Evolutionary conservation across 106 monocot genomes (phyloP).

Genomic region (Gastrodia elata): DNA sequence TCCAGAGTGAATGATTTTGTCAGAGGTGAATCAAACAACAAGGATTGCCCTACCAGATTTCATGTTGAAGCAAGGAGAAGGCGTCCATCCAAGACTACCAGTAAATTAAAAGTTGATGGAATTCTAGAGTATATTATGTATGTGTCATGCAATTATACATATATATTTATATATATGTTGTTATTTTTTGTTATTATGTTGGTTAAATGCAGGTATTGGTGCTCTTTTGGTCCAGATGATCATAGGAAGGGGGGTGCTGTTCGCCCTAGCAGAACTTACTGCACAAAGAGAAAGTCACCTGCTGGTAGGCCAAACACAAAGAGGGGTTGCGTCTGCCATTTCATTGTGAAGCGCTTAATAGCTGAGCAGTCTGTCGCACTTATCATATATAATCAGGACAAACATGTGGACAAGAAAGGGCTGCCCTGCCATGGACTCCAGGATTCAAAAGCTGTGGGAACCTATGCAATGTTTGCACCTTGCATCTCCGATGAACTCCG

Average conservation of each 20-base stretch:
- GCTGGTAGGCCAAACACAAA: constrained; percentile 91
- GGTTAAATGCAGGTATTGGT: constrained; percentile 66
- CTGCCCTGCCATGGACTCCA: constrained; percentile 85
- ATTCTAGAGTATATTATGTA: constrained; percentile 96
- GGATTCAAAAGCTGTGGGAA: constrained; percentile 73
- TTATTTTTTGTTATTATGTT: not conserved
- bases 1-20: constrained; percentile 83
- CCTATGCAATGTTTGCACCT: constrained; percentile 79
- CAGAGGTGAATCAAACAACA: constrained; percentile 82
- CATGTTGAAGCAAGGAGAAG: constrained; percentile 93
- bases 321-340: constrained; percentile 93
- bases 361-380: constrained; percentile 88
- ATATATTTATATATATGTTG: too few relatives aligned
- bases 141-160: constrained; percentile 23
- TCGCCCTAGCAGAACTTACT: constrained; percentile 69
- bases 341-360: constrained; percentile 91
- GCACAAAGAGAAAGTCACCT: constrained; percentile 62
- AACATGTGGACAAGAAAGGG: constrained; percentile 89
- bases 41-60: constrained; percentile 86
- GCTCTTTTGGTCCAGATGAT: constrained; percentile 98
- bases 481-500: constrained; percentile 87
- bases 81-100: constrained; percentile 36
- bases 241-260: constrained; percentile 74
- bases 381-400: constrained; percentile 89
- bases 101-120: constrained; percentile 95